Base-by-base conservation (phyloP, 1,284 basidiomycete species). In the Fomitopsis palustris region DNA sequence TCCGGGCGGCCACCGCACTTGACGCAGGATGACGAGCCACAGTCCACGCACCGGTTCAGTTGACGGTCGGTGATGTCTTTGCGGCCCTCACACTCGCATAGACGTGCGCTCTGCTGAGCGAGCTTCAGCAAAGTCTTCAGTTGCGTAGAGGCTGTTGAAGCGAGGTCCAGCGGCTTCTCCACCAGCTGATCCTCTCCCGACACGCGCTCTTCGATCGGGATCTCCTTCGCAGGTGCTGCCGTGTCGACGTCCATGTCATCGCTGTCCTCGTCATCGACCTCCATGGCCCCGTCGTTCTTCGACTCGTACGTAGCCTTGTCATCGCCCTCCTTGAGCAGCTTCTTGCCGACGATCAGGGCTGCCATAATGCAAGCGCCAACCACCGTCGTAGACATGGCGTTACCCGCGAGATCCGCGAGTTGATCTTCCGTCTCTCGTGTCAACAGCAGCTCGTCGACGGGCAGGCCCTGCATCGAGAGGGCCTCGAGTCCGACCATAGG, bases 351-450 rank as follows among this genome's bases (percentile, higher is more conserved):
- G 12, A 89, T 81, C 45, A 98, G 77, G 0, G 95, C 93, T 10
- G 92, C 86, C 41, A 97, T 77, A 66, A 98, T 93, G 64, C 93
- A 90, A 1, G 93, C 85, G 1, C 96, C 95, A 21, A 98, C 95
- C 14, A 98, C 95, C 0, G 95, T 98, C 0, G 95, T 93, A 0
- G 95, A 92, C 95, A 98, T 98, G 55, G 95, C 96, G 67, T 98
- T 98, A 1, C 95, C 95, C 12, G 95, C 96, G 9, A 98, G 81
- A 74, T 98, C 95, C 14, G 95, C 93, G 2, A 98, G 81, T 67
- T 98, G 91, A 74, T 97, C 96, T 72, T 96, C 93, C 12, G 84
- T 93, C 75, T 98, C 95, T 58, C 94, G 87, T 1, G 95, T 98
- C 49, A 98, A 81, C 7, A 98, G 81, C 1, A 98, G 81, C 70